Evolutionary conservation across 2,329 filamentous ascomycete genomes (phyloP).

Genomic region (Fusarium sp.): DNA sequence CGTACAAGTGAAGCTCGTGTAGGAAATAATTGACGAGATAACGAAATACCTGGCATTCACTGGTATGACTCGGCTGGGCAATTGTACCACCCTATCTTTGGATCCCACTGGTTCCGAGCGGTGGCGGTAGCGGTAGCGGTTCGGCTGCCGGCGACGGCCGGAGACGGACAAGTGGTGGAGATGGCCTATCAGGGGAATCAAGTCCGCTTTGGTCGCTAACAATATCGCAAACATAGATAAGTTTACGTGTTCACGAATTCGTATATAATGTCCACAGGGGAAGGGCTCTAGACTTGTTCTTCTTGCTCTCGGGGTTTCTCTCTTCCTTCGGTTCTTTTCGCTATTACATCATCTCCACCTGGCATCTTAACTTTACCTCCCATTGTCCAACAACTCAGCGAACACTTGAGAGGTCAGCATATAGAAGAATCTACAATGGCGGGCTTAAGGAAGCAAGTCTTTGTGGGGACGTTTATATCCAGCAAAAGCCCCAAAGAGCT

Average conservation of each 20-base stretch:
- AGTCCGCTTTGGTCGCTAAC: slow-evolving; percentile 13
- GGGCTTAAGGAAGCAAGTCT: slow-evolving; percentile 54
- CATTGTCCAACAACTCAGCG: background rate
- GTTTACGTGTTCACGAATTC: slow-evolving; percentile 3
- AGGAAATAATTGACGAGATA: slow-evolving; percentile 23
- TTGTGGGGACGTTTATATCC: slow-evolving; percentile 66
- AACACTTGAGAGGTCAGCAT: background rate
- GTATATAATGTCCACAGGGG: slow-evolving; percentile 15
- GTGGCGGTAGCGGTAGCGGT: slow-evolving; percentile 16
- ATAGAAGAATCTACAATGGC: slow-evolving; percentile 16
- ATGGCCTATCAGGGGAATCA: slow-evolving; percentile 36
- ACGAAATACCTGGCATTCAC: background rate
- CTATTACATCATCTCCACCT: slow-evolving; percentile 7
- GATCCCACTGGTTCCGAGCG: background rate
- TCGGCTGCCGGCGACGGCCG: slow-evolving; percentile 43
- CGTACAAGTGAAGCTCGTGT: background rate
- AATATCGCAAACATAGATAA: slow-evolving; percentile 15
- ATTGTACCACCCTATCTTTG: background rate
- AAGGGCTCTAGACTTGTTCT: background rate
- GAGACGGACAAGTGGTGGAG: slow-evolving; percentile 28
- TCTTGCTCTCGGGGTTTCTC: background rate
- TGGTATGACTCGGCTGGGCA: background rate
- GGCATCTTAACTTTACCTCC: background rate
- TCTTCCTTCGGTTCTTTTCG: background rate
- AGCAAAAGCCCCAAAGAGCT: slow-evolving; percentile 58